Conservation (phyloP, 306 rosid genomes). For the Citrullus colocynthis region DNA sequence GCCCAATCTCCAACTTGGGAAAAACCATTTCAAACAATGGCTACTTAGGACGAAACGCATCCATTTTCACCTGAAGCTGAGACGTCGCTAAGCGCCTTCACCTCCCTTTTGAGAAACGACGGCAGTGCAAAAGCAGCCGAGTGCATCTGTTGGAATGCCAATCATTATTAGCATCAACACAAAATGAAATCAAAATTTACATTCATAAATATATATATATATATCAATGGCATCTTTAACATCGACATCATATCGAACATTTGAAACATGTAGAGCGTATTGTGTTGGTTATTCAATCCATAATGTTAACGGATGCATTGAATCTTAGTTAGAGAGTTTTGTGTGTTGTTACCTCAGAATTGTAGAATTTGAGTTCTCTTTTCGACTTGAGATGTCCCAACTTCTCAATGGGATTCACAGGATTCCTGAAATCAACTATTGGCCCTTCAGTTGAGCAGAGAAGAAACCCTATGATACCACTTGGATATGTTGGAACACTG, state of each 20-base stretch:
- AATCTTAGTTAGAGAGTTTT: background rate
- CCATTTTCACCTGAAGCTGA: background rate
- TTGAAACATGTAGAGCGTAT: background rate
- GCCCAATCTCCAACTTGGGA: background rate
- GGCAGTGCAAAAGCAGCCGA: conserved; percentile 75
- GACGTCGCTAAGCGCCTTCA: conserved; percentile 20
- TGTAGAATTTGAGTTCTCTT: conserved; percentile 78
- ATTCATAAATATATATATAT: background rate
- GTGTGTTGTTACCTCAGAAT: conserved; percentile 53
- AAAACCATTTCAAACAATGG: background rate
- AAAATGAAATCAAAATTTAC: background rate
- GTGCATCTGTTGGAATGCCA: conserved; percentile 47
- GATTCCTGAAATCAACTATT: conserved; percentile 63
- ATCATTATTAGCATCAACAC: background rate
- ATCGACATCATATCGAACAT: background rate
- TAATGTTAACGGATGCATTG: background rate
- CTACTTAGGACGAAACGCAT: conserved; percentile 18
- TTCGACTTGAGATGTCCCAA: conserved; percentile 48
- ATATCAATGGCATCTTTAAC: background rate
- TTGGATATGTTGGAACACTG: conserved; percentile 94
- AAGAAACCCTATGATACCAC: conserved; percentile 89
- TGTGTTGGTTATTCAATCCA: background rate
- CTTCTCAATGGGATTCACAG: conserved; percentile 85
- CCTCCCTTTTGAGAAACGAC: conserved; percentile 46
- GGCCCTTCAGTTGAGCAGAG: conserved; percentile 85